Evolutionary conservation across 805 yeast genomes (phyloP), one percentile per base, ranked within the genome.

Genomic region (Spathaspora girioi): DNA sequence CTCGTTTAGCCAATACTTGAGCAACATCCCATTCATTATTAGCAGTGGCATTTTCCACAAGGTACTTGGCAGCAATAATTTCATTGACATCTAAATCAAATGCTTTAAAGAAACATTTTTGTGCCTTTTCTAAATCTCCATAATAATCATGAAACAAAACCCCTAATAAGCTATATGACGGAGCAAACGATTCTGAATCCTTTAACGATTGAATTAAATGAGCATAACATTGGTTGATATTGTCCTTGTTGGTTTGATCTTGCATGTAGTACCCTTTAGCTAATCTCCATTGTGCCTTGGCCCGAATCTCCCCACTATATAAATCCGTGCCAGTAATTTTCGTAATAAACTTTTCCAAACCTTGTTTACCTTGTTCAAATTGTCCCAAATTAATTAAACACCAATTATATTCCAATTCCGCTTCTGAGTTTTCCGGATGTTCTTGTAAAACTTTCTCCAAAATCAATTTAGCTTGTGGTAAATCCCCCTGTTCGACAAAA

Each of bases 91-190:
- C 94, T 29, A 93, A 69, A 60, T 93, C 97, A 63, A 93, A 88
- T 0, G 98, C 97, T 60, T 85, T 89, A 64, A 86, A 83, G 64
- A 86, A 93, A 65, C 97, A 91, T 63, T 89, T 90, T 49, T 84
- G 83, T 0, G 97, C 96, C 46, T 94, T 79, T 0, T 71, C 69
- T 26, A 68, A 63, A 60, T 91, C 97, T 9, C 73, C 67, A 53
- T 77, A 83, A 52, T 78, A 71, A 1, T 79, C 76, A 3, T 78
- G 67, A 60, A 89, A 92, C n/a, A 89, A 73, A 47, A 78, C 65
- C 20, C 99, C 99, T 23, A 94, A 70, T 1, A 90, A 78, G 0
- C 97, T 84, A 63, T 84, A 94, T 0, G 96, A 81, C 1, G 96
- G 84, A 0, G 97, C 92, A 64, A 76, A 81, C 27, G 77, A 81